Evolutionary conservation across 306 rosid genomes (phyloP).

Genomic region (Prunus armeniaca): DNA sequence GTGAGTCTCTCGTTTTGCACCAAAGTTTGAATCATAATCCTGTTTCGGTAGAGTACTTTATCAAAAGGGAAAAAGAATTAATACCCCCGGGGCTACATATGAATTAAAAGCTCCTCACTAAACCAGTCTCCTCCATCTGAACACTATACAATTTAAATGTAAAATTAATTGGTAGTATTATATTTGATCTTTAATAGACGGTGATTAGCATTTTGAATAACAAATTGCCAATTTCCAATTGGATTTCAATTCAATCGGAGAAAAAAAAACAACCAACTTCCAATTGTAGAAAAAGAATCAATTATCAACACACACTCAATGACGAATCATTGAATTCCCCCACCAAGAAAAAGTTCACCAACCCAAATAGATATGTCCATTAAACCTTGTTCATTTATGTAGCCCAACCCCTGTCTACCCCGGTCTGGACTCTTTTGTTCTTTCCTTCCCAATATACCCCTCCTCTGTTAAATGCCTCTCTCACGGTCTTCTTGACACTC

Average conservation of each 20-base stretch:
- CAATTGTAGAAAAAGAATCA: no score
- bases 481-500: slow-evolving; percentile 4
- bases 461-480: background rate
- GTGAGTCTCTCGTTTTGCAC: no score
- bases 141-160: background rate
- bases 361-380: slow-evolving; percentile 30
- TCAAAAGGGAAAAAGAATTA: no score
- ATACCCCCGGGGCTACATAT: no score
- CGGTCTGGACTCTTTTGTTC: background rate
- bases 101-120: no score
- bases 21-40: no score
- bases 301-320: slow-evolving; percentile 16
- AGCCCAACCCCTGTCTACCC: slow-evolving; percentile 30
- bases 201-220: background rate
- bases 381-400: slow-evolving; percentile 47
- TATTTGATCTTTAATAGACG: background rate
- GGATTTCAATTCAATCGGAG: background rate
- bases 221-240: background rate
- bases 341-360: slow-evolving; percentile 58
- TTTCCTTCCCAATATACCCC: slow-evolving; percentile 27
- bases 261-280: background rate
- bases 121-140: no score
- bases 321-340: slow-evolving; percentile 68
- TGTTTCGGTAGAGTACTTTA: no score
- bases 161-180: background rate